phyloP scores from a whole-genome alignment of 2,329 filamentous ascomycete genomes.

The Laburnicola sp. region DNA sequence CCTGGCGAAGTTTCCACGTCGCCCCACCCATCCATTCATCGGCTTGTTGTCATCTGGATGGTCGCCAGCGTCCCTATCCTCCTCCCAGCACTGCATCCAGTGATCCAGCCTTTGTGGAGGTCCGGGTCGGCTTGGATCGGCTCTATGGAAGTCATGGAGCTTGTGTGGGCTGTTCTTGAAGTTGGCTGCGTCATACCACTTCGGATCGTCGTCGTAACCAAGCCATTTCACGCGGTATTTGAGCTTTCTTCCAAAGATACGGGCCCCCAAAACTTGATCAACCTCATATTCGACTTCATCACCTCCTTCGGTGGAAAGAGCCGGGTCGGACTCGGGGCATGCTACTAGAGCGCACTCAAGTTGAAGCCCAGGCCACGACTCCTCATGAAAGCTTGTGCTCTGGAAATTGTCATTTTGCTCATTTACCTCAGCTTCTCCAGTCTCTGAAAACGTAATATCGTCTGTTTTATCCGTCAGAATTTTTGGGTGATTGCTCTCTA shows the following conservation, averaged over 20 bases:
- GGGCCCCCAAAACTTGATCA: not conserved
- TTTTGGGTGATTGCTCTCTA: constrained; percentile 13
- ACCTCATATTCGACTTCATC: constrained; percentile 4
- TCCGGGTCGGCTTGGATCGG: no score
- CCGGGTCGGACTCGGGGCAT: constrained; percentile 1
- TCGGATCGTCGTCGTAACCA: no score
- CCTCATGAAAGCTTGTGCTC: no score
- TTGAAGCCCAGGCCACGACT: no score
- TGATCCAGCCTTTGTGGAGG: not conserved
- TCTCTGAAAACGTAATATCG: constrained; percentile 7
- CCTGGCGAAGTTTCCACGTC: constrained; percentile 1
- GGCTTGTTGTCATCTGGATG: constrained; percentile 10
- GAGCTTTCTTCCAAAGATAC: no score
- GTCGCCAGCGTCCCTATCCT: constrained; percentile 1
- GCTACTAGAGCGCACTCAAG: not conserved
- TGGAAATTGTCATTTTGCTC: no score
- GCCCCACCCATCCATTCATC: constrained; percentile 1
- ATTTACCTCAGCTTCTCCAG: not conserved
- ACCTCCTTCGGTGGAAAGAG: constrained; percentile 8
- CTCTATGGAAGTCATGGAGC: no score
- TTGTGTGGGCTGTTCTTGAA: no score
- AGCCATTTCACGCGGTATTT: no score
- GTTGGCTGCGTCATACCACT: no score
- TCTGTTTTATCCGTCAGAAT: constrained; percentile 14
- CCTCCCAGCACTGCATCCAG: constrained; percentile 3